A percentile compares a stretch with the other conserved stretches of the same genome.
phyloP scores from a whole-genome alignment of 495 filamentous ascomycete species.

The Penicillium simplicissimum region DNA sequence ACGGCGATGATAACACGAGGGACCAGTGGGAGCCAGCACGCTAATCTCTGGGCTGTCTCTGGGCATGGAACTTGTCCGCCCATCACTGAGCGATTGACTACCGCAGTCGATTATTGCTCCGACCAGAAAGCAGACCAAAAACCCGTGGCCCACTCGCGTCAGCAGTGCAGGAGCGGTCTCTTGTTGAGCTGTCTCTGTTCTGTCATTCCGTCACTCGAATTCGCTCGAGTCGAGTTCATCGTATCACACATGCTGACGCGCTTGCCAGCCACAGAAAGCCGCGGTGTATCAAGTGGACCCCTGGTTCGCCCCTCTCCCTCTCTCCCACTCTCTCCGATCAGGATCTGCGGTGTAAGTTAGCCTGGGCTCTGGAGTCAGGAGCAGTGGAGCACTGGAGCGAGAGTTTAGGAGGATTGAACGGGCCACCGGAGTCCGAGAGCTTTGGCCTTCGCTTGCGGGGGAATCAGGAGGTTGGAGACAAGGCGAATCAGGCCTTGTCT shows the following conservation, averaged over 20 bases:
- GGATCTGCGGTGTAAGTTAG: constrained; percentile 8
- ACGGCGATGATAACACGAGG: constrained; percentile 12
- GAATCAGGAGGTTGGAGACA: neutral
- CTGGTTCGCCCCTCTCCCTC: neutral
- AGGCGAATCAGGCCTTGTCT: constrained; percentile 3
- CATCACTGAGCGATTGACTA: too few relatives aligned
- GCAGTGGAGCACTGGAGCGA: too few relatives aligned
- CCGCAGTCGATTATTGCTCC: neutral
- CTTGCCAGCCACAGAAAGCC: constrained; percentile 5
- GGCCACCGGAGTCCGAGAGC: constrained; percentile 27
- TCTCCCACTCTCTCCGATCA: too few relatives aligned
- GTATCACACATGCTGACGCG: constrained; percentile 6
- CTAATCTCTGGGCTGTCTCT: constrained; percentile 14
- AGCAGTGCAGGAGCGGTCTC: neutral
- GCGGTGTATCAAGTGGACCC: constrained; percentile 3
- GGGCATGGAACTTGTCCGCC: neutral
- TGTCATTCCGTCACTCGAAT: neutral
- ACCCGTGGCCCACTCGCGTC: neutral
- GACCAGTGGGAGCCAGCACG: constrained; percentile 13
- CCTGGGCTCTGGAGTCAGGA: too few relatives aligned
- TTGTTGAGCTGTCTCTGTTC: neutral
- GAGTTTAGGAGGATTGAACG: neutral
- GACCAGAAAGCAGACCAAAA: neutral
- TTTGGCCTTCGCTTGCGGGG: constrained; percentile 17
- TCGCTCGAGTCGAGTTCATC: neutral